Percentiles rank a stretch among this genome's conserved stretches.
These are phyloP conservation scores for Amanita rimosa DNA, from an alignment of 768 basidiomycete species.

Conservation along the genomic window DNA sequence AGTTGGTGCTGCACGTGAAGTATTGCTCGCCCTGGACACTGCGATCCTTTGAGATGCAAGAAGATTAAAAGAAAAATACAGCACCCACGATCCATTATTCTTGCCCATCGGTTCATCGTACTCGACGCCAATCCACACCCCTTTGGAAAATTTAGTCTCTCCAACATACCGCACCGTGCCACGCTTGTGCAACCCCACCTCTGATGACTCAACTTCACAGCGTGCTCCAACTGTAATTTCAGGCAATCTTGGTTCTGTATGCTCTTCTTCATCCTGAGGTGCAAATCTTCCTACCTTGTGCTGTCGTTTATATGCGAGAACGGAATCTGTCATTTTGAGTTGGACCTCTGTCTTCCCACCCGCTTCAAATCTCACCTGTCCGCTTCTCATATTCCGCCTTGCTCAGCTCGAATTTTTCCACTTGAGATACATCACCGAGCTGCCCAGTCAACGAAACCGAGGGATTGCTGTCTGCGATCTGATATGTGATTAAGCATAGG, in stretches of 20 bases:
- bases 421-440: constrained; percentile 71
- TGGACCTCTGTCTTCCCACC: constrained; percentile 1
- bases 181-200: constrained; percentile 61
- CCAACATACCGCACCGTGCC: constrained; percentile 87
- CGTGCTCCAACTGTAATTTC: constrained; percentile 61
- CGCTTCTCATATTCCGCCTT: constrained; percentile 73
- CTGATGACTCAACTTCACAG: constrained; percentile 71
- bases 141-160: constrained; percentile 59
- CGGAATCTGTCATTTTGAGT: constrained; percentile 48
- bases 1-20: constrained; percentile 66
- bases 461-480: constrained; percentile 75
- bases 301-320: constrained; percentile 79
- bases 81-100: constrained; percentile 85
- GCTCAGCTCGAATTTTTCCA: constrained; percentile 88
- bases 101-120: constrained; percentile 95
- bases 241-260: constrained; percentile 12
- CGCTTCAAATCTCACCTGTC: constrained; percentile 38
- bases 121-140: constrained; percentile 85
- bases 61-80: background rate
- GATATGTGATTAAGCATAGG: constrained; percentile 5
- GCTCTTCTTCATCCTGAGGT: constrained; percentile 26
- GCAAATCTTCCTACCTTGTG: constrained; percentile 88
- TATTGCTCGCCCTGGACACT: constrained; percentile 84
- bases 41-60: background rate
- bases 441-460: constrained; percentile 70